Evolutionary conservation across 2,329 filamentous ascomycete species (phyloP).

Genomic region (Calycina marina): DNA sequence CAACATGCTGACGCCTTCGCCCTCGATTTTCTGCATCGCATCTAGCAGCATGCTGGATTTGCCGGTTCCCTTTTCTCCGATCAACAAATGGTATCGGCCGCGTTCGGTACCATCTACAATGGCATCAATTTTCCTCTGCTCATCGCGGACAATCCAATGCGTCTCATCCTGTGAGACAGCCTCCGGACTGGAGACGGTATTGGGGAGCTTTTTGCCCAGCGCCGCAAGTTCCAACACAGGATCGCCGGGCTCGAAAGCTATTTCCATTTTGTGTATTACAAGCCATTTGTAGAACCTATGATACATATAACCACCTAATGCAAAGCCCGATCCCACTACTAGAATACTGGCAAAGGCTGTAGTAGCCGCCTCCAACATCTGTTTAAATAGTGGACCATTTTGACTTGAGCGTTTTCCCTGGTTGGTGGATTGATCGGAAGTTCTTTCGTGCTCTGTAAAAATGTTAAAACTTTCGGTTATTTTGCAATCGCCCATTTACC

Average conservation of each 20-base stretch:
- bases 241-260: slow-evolving; percentile 84
- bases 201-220: slow-evolving; percentile 39
- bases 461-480: background rate
- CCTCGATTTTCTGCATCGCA: slow-evolving; percentile 84
- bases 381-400: slow-evolving; percentile 28
- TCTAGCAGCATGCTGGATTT: slow-evolving; percentile 96
- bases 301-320: slow-evolving; percentile 58
- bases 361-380: slow-evolving; percentile 57
- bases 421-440: slow-evolving; percentile 1
- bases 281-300: slow-evolving; percentile 79
- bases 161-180: slow-evolving; percentile 24
- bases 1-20: slow-evolving; percentile 84
- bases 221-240: slow-evolving; percentile 74
- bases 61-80: slow-evolving; percentile 91
- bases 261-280: slow-evolving; percentile 83
- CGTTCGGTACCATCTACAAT: slow-evolving; percentile 60
- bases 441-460: background rate
- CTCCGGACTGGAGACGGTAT: slow-evolving; percentile 23
- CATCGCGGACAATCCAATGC: slow-evolving; percentile 71
- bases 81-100: slow-evolving; percentile 81
- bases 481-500: no score
- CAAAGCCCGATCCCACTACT: slow-evolving; percentile 52
- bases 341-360: slow-evolving; percentile 64
- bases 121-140: slow-evolving; percentile 68
- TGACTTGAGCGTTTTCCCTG: background rate